These are phyloP conservation scores for Chloropicon primus DNA, from an alignment of 139 green algal species.

Conservation along the genomic window DNA sequence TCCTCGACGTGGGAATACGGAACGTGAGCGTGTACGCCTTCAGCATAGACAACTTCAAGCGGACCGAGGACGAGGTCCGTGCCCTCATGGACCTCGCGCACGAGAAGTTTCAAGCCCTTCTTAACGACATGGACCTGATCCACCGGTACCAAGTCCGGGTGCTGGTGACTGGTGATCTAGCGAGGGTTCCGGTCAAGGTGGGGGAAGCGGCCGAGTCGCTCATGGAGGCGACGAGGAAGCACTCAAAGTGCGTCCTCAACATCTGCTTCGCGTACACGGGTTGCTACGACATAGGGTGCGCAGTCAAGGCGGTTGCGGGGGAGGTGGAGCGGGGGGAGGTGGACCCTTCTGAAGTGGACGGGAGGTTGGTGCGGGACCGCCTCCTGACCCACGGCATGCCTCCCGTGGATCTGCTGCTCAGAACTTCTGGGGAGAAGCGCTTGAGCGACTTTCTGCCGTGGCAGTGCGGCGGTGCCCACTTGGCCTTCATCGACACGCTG, in stretches of 20 bases:
- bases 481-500: constrained; percentile 57
- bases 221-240: constrained; percentile 41
- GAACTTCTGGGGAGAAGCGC: constrained; percentile 75
- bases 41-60: constrained; percentile 86
- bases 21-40: constrained; percentile 87
- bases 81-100: constrained; percentile 65
- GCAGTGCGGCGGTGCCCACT: constrained; percentile 48
- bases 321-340: constrained; percentile 15
- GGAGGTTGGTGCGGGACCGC: background rate
- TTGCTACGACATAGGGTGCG: constrained; percentile 41
- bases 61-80: constrained; percentile 54
- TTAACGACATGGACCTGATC: constrained; percentile 33
- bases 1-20: constrained; percentile 64
- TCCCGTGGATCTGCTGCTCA: constrained; percentile 68
- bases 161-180: constrained; percentile 60
- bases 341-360: constrained; percentile 19
- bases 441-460: constrained; percentile 82
- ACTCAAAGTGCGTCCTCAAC: constrained; percentile 49
- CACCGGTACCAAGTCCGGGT: constrained; percentile 48
- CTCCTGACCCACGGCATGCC: constrained; percentile 19
- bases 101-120: constrained; percentile 46
- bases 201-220: constrained; percentile 44
- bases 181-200: constrained; percentile 43
- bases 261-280: constrained; percentile 87
- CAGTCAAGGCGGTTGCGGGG: constrained; percentile 16